Conservation (phyloP, 495 filamentous ascomycete species). For the Penicillium psychrofluorescens region DNA sequence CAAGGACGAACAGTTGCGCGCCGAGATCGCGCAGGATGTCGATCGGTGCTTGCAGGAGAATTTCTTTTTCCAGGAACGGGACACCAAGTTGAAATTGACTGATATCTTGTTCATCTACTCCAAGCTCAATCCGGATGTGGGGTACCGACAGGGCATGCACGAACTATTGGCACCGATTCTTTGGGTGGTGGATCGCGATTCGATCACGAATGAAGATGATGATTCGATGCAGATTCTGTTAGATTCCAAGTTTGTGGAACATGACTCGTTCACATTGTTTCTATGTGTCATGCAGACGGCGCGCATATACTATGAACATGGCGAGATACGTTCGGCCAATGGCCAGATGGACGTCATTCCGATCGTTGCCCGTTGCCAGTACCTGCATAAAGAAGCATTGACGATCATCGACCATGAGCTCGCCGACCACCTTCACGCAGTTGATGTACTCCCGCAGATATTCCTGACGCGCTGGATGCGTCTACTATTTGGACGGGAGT, state of each 20-base stretch:
- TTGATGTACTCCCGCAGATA: slow-evolving; percentile 92
- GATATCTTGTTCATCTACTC: slow-evolving; percentile 92
- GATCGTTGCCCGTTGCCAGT: slow-evolving; percentile 77
- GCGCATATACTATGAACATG: slow-evolving; percentile 76
- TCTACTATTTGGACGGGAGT: slow-evolving; percentile 88
- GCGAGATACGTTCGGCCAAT: slow-evolving; percentile 31
- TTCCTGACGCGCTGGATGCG: slow-evolving; percentile 98
- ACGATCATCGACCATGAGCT: slow-evolving; percentile 73
- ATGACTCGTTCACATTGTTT: slow-evolving; percentile 86
- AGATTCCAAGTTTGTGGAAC: slow-evolving; percentile 68
- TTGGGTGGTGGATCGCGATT: slow-evolving; percentile 80
- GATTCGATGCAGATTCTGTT: slow-evolving; percentile 56
- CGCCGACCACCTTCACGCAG: slow-evolving; percentile 69
- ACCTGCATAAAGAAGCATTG: slow-evolving; percentile 77
- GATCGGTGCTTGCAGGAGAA: slow-evolving; percentile 90
- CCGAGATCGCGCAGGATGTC: slow-evolving; percentile 94
- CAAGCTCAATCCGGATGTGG: slow-evolving; percentile 80
- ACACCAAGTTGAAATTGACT: slow-evolving; percentile 72
- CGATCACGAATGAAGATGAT: slow-evolving; percentile 20
- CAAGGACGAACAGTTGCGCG: slow-evolving; percentile 73
- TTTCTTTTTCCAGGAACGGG: slow-evolving; percentile 73
- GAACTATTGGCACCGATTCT: slow-evolving; percentile 87
- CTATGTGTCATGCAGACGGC: slow-evolving; percentile 78
- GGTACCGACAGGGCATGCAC: slow-evolving; percentile 97
- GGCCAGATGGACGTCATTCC: slow-evolving; percentile 52